Evolutionary conservation across 1,284 basidiomycete species (phyloP), one percentile per base, ranked within the genome.

Genomic region (Gymnopus androsaceus): DNA sequence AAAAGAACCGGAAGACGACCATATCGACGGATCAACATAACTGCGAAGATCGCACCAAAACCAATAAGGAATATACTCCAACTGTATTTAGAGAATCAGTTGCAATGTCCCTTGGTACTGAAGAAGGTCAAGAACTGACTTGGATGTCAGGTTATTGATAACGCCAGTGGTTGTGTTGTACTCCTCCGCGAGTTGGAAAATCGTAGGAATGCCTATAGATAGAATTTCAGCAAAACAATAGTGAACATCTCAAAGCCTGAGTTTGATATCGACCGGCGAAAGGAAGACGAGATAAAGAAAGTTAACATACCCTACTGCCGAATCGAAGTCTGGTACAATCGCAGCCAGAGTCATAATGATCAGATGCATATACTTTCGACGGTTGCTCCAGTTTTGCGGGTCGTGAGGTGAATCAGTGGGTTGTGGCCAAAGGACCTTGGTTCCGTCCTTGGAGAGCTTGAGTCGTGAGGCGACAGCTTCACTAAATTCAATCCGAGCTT

Each of bases 41-140:
- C 59, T 3, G 59, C 59, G 48, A 58, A 58, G n/a, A 60, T 37
- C 33, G 56, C 59, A 11, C 37, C 56, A 40, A 85, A 69, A 83
- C 83, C 83, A 14, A 86, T 70, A 19, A 87, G 69, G 67, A 88
- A 87, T 54, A 88, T 87, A 63, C 83, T 85, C 84, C 83, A 85
- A 66, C 84, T 85, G 56, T 4, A 51, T n/a, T 15, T 14, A 15
- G 21, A 17, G n/a, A n/a, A n/a, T n/a, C n/a, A n/a, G n/a, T 51
- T 36, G 48, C 51, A n/a, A n/a, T n/a, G n/a, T 46, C 8, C 11
- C 25, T 28, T 36, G 40, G 1, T 34, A 30, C 23, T 15, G 31
- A 23, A n/a, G n/a, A n/a, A n/a, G n/a, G n/a, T n/a, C n/a, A 12
- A 19, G 23, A 31, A 68, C 78, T 47, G 51, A 82, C 82, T 83